A percentile compares a stretch with the other conserved stretches of the same genome.
Evolutionary conservation across 768 basidiomycete genomes (phyloP).

Genomic region (Daedalea quercina): DNA sequence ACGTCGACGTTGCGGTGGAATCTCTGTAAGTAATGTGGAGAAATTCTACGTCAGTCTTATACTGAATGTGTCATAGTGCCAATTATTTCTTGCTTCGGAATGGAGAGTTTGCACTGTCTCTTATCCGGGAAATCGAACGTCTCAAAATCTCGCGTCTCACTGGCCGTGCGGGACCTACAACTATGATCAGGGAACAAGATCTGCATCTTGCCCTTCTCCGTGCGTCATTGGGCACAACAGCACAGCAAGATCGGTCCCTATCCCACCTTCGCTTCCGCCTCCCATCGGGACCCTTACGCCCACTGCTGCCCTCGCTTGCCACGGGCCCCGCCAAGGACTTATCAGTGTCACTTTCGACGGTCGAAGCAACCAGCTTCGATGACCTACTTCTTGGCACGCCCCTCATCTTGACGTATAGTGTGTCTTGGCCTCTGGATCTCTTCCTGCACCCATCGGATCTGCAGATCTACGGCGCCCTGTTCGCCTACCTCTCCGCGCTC

Average conservation of each 20-base stretch:
- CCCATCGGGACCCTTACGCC: conserved; percentile 76
- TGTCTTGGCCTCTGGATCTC: conserved; percentile 85
- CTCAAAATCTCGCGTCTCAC: conserved; percentile 76
- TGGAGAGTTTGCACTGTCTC: conserved; percentile 77
- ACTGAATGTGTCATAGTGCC: conserved; percentile 41
- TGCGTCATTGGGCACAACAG: conserved; percentile 82
- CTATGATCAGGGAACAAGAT: conserved; percentile 88
- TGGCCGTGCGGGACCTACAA: conserved; percentile 52
- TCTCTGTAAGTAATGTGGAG: conserved; percentile 54
- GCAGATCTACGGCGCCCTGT: conserved; percentile 66
- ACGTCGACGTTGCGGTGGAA: conserved; percentile 80
- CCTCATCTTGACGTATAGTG: conserved; percentile 58
- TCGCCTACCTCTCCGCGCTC: conserved; percentile 77
- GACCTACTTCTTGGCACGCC: conserved; percentile 78
- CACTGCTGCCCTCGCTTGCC: conserved; percentile 70
- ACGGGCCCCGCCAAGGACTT: conserved; percentile 23
- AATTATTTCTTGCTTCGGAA: conserved; percentile 86
- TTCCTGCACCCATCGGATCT: conserved; percentile 78
- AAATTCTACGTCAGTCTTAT: neutral
- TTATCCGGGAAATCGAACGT: conserved; percentile 83
- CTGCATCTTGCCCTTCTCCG: conserved; percentile 81
- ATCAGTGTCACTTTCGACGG: conserved; percentile 34
- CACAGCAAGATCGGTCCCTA: conserved; percentile 79
- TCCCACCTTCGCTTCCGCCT: conserved; percentile 68
- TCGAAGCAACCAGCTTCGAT: conserved; percentile 51